Conservation (phyloP, 1,139 yeast species). For the Sugiyamaella pinicola region DNA sequence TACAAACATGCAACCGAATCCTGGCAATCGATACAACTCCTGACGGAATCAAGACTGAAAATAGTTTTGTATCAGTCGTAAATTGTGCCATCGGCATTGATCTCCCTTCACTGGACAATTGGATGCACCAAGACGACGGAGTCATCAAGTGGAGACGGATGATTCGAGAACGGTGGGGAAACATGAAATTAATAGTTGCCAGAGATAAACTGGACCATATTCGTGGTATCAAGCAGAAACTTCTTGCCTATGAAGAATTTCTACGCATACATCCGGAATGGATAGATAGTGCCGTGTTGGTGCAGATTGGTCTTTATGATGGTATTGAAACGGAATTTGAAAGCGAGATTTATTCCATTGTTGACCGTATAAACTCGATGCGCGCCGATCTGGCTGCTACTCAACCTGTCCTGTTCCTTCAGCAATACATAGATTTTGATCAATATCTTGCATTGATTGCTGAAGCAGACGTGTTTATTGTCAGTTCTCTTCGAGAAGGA, state of each 20-base stretch:
- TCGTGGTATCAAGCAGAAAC: constrained; percentile 85
- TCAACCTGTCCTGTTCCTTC: constrained; percentile 77
- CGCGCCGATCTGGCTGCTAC: constrained; percentile 64
- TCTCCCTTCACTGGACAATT: constrained; percentile 55
- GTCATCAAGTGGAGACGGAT: constrained; percentile 71
- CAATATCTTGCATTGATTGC: constrained; percentile 84
- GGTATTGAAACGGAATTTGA: constrained; percentile 53
- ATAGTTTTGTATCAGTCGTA: constrained; percentile 65
- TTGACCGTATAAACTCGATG: constrained; percentile 80
- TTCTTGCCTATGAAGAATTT: constrained; percentile 83
- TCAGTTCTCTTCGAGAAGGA: constrained; percentile 92
- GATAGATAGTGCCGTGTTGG: constrained; percentile 68
- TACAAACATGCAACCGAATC: constrained; percentile 85
- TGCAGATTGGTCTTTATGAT: constrained; percentile 69
- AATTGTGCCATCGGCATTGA: constrained; percentile 88
- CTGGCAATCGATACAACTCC: constrained; percentile 79
- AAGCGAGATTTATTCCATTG: constrained; percentile 72
- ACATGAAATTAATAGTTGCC: constrained; percentile 71
- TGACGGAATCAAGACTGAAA: constrained; percentile 63
- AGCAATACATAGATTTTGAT: constrained; percentile 84
- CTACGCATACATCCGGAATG: constrained; percentile 69
- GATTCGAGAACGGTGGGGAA: constrained; percentile 77
- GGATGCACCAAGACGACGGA: constrained; percentile 51
- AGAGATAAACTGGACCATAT: constrained; percentile 87
- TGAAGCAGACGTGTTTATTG: constrained; percentile 87